These are phyloP conservation scores for Allantophomopsis cytisporea DNA, from an alignment of 2,329 filamentous ascomycete genomes.

Conservation along the genomic window DNA sequence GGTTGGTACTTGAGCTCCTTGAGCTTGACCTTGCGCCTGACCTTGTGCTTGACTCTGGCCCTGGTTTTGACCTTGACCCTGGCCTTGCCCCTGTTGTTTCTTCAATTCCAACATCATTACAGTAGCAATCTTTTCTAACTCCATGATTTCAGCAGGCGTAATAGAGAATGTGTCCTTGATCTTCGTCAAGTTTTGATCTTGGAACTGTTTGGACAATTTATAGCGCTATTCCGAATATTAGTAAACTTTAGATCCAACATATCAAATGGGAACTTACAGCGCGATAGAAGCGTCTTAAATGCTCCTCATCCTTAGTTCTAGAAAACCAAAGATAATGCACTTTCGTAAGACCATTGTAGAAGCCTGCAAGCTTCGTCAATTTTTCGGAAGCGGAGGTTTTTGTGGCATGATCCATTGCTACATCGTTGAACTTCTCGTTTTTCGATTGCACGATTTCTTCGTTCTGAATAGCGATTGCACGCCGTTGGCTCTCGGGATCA, in stretches of 20 bases:
- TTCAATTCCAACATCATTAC: too few relatives aligned
- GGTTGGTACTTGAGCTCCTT: constrained; percentile 3
- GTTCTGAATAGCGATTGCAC: too few relatives aligned
- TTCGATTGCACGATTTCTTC: constrained; percentile 6
- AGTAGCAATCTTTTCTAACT: constrained; percentile 5
- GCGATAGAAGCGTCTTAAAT: constrained; percentile 15
- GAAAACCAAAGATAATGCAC: constrained; percentile 10
- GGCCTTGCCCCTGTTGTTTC: too few relatives aligned
- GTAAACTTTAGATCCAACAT: constrained; percentile 5
- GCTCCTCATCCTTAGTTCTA: constrained; percentile 14
- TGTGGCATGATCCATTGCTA: constrained; percentile 12
- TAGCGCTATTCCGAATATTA: constrained; percentile 31
- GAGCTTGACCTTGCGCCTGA: not conserved
- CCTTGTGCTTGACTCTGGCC: not conserved
- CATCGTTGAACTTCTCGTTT: constrained; percentile 6
- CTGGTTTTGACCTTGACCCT: too few relatives aligned
- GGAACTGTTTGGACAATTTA: constrained; percentile 38
- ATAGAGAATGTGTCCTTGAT: constrained; percentile 38
- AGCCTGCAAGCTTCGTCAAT: constrained; percentile 2
- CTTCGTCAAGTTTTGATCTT: constrained; percentile 27
- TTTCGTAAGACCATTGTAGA: too few relatives aligned
- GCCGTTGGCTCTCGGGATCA: too few relatives aligned
- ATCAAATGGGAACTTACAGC: constrained; percentile 12
- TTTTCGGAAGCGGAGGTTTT: not conserved
- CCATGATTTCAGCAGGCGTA: constrained; percentile 33